A percentile compares a stretch with the other conserved stretches of the same genome.
Evolutionary conservation across 305 asterid species (phyloP).

Genomic region (Fraxinus paxiana): DNA sequence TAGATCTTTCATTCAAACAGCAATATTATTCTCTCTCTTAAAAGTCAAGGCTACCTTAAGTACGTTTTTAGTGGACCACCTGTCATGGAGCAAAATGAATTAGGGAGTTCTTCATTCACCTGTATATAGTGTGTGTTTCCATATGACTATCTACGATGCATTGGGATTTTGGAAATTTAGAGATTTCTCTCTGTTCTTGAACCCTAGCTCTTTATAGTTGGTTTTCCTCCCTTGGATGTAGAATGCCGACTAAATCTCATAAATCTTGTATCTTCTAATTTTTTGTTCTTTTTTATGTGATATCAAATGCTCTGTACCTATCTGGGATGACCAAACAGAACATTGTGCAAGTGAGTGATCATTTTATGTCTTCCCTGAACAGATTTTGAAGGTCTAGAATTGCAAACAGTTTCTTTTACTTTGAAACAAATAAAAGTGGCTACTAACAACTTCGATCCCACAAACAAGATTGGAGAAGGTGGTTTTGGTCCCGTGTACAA

Average conservation of each 20-base stretch:
- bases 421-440: slow-evolving; percentile 77
- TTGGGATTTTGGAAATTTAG: not conserved
- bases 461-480: slow-evolving; percentile 89
- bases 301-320: not conserved
- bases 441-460: slow-evolving; percentile 67
- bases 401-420: slow-evolving; percentile 70
- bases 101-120: not conserved
- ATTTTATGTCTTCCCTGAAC: slow-evolving; percentile 20
- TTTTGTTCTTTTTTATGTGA: not conserved
- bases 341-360: slow-evolving; percentile 12
- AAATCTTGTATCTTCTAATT: not conserved
- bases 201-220: not conserved
- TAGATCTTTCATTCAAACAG: not conserved
- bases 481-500: slow-evolving; percentile 94
- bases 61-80: not conserved
- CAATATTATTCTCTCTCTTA: not conserved
- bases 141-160: not conserved
- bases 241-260: not conserved
- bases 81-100: not conserved
- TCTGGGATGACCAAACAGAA: not conserved
- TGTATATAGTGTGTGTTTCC: not conserved
- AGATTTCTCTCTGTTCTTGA: not conserved
- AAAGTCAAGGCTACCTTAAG: not conserved
- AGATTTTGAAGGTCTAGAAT: slow-evolving; percentile 65
- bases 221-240: not conserved